A percentile compares a stretch with the other conserved stretches of the same genome.
Evolutionary conservation across 306 rosid genomes (phyloP).

Genomic region (Senna siamea): DNA sequence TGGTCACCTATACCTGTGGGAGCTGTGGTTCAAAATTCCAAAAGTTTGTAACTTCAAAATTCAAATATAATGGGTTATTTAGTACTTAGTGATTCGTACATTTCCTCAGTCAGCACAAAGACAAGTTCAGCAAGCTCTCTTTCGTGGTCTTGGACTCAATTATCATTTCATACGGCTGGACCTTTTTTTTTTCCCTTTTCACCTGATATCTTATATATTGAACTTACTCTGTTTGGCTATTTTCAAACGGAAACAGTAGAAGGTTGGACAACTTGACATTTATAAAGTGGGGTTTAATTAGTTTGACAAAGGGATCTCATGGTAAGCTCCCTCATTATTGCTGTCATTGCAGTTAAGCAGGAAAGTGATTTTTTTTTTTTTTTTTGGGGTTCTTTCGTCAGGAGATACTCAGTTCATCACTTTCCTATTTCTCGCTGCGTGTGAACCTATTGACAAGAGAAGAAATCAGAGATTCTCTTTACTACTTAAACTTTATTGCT

Average conservation of each 20-base stretch:
- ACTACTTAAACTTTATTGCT: background rate
- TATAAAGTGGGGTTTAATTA: conserved; percentile 31
- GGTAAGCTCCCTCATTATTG: conserved; percentile 38
- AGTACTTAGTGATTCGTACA: background rate
- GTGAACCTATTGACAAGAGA: background rate
- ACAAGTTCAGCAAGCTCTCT: background rate
- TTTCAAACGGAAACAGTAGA: conserved; percentile 22
- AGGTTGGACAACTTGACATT: conserved; percentile 1
- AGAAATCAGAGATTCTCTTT: conserved; percentile 20
- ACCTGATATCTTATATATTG: background rate
- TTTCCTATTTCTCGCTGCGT: background rate
- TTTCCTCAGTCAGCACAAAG: background rate
- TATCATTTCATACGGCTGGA: conserved; percentile 15
- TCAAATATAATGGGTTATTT: background rate
- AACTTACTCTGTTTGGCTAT: conserved; percentile 9
- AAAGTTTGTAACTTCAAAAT: background rate
- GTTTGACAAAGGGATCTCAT: conserved; percentile 16
- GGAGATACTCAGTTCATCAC: background rate
- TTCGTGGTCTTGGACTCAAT: background rate
- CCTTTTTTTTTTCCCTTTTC: background rate
- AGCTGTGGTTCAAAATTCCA: background rate
- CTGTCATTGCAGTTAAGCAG: conserved; percentile 34
- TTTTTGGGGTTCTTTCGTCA: background rate
- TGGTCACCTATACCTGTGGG: background rate
- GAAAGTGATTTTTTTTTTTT: background rate